Conservation (phyloP, 2,329 filamentous ascomycete species). For the Colletotrichum sp. region DNA sequence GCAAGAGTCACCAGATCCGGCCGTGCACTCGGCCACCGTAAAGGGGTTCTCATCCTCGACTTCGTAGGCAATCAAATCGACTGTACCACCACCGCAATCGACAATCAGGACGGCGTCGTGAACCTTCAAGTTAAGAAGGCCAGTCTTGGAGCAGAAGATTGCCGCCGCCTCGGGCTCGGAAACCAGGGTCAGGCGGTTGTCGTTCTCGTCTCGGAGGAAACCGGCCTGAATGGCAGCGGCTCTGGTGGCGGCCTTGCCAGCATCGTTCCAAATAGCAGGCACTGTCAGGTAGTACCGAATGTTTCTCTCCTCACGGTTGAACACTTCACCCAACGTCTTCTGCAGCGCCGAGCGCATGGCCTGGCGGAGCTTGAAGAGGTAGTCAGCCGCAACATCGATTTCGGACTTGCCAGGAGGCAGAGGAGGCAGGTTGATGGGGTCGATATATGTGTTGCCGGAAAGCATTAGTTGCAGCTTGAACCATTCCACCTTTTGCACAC, state of each 20-base stretch:
- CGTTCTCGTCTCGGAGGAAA: slow-evolving; percentile 95
- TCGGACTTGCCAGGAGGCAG: slow-evolving; percentile 98
- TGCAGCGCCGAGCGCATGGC: slow-evolving; percentile 95
- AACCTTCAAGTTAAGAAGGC: slow-evolving; percentile 94
- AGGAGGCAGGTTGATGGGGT: slow-evolving; percentile 97
- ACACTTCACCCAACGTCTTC: slow-evolving; percentile 96
- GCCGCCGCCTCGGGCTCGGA: slow-evolving; percentile 97
- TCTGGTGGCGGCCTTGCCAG: slow-evolving; percentile 94
- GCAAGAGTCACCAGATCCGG: slow-evolving; percentile 95
- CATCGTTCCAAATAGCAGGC: slow-evolving; percentile 99
- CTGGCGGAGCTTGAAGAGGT: slow-evolving; percentile 96
- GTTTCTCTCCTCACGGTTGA: slow-evolving; percentile 96
- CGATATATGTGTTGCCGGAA: slow-evolving; percentile 98
- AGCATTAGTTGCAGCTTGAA: slow-evolving; percentile 99
- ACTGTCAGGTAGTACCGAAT: slow-evolving; percentile 98
- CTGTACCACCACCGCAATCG: slow-evolving; percentile 96
- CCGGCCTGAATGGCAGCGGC: slow-evolving; percentile 96
- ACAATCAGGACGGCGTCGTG: slow-evolving; percentile 98
- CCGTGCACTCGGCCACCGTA: slow-evolving; percentile 95
- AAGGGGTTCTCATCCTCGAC: slow-evolving; percentile 98
- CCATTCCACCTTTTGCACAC: slow-evolving; percentile 99
- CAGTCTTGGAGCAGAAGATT: slow-evolving; percentile 97
- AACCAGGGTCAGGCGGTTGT: slow-evolving; percentile 92
- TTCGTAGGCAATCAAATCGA: slow-evolving; percentile 98
- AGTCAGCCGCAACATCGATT: slow-evolving; percentile 99